Evolutionary conservation across 1,284 basidiomycete species (phyloP), one percentile per base, ranked within the genome.

Genomic region (Puccinia novopanici): DNA sequence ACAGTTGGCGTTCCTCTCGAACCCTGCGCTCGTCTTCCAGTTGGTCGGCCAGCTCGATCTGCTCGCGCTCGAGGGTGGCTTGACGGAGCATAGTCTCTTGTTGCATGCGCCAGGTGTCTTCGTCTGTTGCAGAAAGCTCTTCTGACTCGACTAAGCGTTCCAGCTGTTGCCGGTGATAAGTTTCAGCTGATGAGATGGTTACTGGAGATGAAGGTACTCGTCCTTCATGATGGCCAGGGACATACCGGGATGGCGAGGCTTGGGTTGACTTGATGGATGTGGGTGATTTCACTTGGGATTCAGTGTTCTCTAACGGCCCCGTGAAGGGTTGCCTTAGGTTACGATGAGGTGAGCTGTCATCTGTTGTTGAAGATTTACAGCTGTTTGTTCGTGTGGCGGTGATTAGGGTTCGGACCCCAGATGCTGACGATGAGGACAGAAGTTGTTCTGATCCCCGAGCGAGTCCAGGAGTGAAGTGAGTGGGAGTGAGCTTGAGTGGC

Each of bases 31-130:
- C 68, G 9, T 71, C 68, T 50, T 71, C 68, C 27, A 71, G 68
- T 17, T 55, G 68, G 3, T 71, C 68, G 52, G 50, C 68, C 9
- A 71, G 48, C 34, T 71, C 68, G 52, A 71, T 71, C 30, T 71
- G 68, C 24, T 71, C 68, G 22, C 68, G 68, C 27, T 71, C 68
- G 27, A 54, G 10, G 68, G 68, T 55, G 30, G 68, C 68, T 50
- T 71, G 68, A 37, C 68, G 68, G 22, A 71, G 68, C 68, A 71
- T 71, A 15, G 27, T 71, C 42, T 71, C 27, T 17, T 71, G 68
- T 17, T 71, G 68, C 3, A 34, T 34, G 30, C 54, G 50, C 68
- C 68, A 71, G n/a, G 30, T 55, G n/a, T 52, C 52, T n/a, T 71
- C 30, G 17, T 55, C 68, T 17, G 52, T 34, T 3, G 50, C 68